Conservation (phyloP, 2,329 filamentous ascomycete species). For the Colletotrichum sp. region DNA sequence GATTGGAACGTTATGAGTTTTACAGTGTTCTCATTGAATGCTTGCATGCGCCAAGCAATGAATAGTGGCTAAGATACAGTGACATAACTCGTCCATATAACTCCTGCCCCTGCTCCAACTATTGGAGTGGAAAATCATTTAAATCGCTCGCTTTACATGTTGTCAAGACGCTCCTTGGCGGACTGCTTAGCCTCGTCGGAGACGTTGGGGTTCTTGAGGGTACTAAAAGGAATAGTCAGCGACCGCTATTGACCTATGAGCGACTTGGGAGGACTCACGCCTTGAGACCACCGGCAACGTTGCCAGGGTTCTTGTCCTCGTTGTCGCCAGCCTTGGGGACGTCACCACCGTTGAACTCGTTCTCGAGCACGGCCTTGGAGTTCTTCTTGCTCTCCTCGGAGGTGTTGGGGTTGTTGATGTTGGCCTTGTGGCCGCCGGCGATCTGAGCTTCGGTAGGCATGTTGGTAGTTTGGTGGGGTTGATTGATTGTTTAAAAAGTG, state of each 20-base stretch:
- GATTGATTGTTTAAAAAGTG: neutral
- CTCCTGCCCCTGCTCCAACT: neutral
- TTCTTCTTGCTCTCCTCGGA: constrained; percentile 61
- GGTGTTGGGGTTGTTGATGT: constrained; percentile 60
- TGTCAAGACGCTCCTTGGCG: constrained; percentile 55
- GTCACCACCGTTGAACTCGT: constrained; percentile 49
- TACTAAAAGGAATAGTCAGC: constrained; percentile 29
- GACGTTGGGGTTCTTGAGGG: constrained; percentile 61
- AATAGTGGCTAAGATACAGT: neutral
- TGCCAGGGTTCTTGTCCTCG: constrained; percentile 56
- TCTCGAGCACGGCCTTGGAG: constrained; percentile 56
- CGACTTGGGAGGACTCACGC: constrained; percentile 40
- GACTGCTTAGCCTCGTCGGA: constrained; percentile 61
- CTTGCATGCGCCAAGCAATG: neutral
- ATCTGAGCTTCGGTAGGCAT: constrained; percentile 57
- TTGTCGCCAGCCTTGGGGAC: constrained; percentile 36
- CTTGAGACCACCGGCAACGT: constrained; percentile 57
- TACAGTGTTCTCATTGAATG: neutral
- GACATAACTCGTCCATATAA: neutral
- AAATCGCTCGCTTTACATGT: constrained; percentile 32
- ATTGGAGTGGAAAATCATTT: neutral
- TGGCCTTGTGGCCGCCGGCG: constrained; percentile 64
- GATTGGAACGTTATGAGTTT: neutral
- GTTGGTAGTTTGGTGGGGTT: constrained; percentile 24
- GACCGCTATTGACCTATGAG: too few species aligned